Evolutionary conservation across 345 rosid species (phyloP), one percentile per base, ranked within the genome.

Genomic region (Cardamine occulta): DNA sequence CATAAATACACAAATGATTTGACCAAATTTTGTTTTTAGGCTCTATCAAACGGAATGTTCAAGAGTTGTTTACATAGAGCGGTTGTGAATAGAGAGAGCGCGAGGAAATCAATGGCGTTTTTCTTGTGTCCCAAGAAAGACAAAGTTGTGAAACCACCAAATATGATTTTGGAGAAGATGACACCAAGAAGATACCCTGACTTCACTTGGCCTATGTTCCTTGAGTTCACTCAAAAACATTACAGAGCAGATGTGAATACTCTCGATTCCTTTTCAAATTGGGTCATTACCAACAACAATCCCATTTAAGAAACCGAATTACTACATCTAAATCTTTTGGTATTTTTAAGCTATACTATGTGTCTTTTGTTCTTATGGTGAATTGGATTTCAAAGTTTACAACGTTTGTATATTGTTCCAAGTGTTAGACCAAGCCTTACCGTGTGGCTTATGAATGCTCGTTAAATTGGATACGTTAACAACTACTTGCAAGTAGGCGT

Each of bases 191-290:
- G 63, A 64, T 93, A 91, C 64, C 99, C 98, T 28, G 97, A 91
- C 67, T 91, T 91, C 78, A 89, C 89, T 76, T 91, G 95, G 97
- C 84, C 95, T 45, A 84, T 84, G 86, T 78, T 89, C 37, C 95
- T 89, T 55, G 97, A 91, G 72, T 91, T 91, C 83, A 89, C 95
- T n/a, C 95, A 91, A 67, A 91, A 89, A 79, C 93, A 91, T 70
- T 91, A 91, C 84, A 80, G 97, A 79, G 97, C 97, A n/a, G 97
- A 91, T 88, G 86, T 86, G 86, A 86, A 85, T 58, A 91, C 97
- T 24, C 95, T 91, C 13, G 84, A 88, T 60, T 82, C 48, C 44
- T 91, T 91, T 84, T 70, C 93, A 12, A 81, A 79, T 48, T 91
- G 97, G 97, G 72, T 87, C 51, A 67, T 53, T 52, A 17, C 68